Base-by-base conservation (phyloP, 139 green algal species). In the Parachlorella kessleri region DNA sequence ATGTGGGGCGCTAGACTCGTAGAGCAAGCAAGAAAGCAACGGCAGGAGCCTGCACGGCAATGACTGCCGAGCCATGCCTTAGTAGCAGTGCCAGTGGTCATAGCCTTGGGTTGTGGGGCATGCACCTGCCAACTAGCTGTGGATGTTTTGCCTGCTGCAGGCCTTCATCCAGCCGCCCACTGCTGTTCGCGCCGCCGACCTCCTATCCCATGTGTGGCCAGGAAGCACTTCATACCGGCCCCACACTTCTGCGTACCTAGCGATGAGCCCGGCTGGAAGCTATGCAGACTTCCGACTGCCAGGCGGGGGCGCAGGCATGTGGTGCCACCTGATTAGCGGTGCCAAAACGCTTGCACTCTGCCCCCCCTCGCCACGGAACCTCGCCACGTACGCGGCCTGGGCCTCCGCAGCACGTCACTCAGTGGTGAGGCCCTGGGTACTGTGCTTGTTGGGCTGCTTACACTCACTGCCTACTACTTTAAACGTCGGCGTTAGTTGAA, bases 341-440 rank as follows among this genome's bases (percentile, higher is more conserved):
- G 10, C 39, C 6, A 30, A 10, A 23, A 65, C 48, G 24, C 55
- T 85, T 32, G 72, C 73, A 39, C 55, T 76, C 39, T 35, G 68
- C 33, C 80, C 80, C 2, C 80, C 80, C 42, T 77, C 75, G 18
- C 55, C 72, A 0, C 39, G 35, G 32, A 85, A 85, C 55, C 55
- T 81, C 41, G 80, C 80, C 41, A 79, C 80, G 2, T 80, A 76
- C 28, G 80, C 42, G 2, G 80, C 80, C 30, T 85, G 75, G 80
- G 75, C 67, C 3, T 39, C 59, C 18, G 53, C 40, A 3, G 41
- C 71, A 10, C 78, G 66, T 28, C 54, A 78, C 35, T 66, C 75
- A 2, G 75, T 36, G 39, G 75, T 59, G 48, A 59, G 48, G n/a
- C n/a, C n/a, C n/a, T n/a, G n/a, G n/a, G n/a, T n/a, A n/a, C n/a